Evolutionary conservation across 441 rosid genomes (phyloP), one percentile per base, ranked within the genome.

Genomic region (Viola pubescens): DNA sequence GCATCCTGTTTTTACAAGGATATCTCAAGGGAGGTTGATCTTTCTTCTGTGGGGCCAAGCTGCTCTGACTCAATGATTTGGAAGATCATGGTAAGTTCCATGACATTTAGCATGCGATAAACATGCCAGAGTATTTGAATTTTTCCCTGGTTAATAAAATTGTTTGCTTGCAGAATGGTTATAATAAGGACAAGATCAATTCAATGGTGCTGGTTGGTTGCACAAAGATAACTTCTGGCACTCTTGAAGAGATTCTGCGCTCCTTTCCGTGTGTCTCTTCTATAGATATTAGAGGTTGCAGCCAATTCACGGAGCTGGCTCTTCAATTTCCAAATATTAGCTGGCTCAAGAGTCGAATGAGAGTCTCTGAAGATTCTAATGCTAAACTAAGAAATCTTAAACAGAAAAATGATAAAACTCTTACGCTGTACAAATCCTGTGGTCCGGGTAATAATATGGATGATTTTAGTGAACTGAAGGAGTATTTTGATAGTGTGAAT

Each of bases 401-500:
- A 70, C 91, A 82, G 68, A 77, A 75, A 49, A 78, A 80, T 52
- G 88, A 80, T 67, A 76, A 68, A 63, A 54, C 26, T 19, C 26
- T 19, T 19, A 19, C 26, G 26, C 26, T 19, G 26, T 19, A 19
- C 26, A 19, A 19, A 19, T 19, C 76, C 56, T 82, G 75, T 59
- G 78, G 80, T 58, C 49, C 74, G 62, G 77, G 76, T 43, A 67
- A 72, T 51, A 84, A 77, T 75, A 65, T 77, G 48, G 98, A 91
- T 76, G 99, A 94, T 67, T 88, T 84, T 83, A 86, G 96, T 69
- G 90, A 83, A 66, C 80, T 94, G 79, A 94, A 84, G 78, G 90
- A 91, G 73, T 94, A 94, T 75, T 91, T 94, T 61, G 94, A 89
- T 58, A 90, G 97, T 68, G 97, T 88, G 60, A 95, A 81, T 64